Evolutionary conservation across 2,329 filamentous ascomycete genomes (phyloP).

Genomic region (Alternaria triticimaculans): DNA sequence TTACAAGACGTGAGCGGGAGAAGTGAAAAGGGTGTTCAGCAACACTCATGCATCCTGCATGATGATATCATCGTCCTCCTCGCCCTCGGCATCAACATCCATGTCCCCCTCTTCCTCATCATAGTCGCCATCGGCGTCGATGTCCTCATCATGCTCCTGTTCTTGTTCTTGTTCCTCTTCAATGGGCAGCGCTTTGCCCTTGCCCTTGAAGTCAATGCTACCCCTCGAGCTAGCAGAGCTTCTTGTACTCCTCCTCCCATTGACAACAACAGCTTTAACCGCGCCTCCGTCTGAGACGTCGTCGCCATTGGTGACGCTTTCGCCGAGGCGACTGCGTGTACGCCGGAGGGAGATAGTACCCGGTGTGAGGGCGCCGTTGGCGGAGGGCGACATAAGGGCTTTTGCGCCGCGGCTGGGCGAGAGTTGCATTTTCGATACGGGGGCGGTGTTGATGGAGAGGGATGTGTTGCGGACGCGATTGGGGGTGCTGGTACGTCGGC

Average conservation of each 20-base stretch:
- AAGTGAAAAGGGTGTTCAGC: background rate
- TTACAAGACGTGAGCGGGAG: background rate
- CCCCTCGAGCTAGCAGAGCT: slow-evolving; percentile 39
- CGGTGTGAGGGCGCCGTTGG: slow-evolving; percentile 43
- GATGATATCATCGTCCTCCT: slow-evolving; percentile 38
- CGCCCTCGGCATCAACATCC: slow-evolving; percentile 25
- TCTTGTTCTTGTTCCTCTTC: slow-evolving; percentile 44
- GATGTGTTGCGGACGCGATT: slow-evolving; percentile 34
- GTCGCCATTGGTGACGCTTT: slow-evolving; percentile 48
- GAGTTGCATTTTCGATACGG: slow-evolving; percentile 41
- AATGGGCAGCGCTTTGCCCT: slow-evolving; percentile 31
- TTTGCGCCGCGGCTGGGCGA: slow-evolving; percentile 39
- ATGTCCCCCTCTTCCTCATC: slow-evolving; percentile 15
- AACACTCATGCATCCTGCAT: slow-evolving; percentile 10
- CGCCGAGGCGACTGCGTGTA: slow-evolving; percentile 53
- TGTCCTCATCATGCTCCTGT: slow-evolving; percentile 37
- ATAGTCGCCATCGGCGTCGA: slow-evolving; percentile 25
- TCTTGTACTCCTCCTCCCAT: slow-evolving; percentile 39
- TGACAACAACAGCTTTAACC: slow-evolving; percentile 30
- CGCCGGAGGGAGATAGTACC: slow-evolving; percentile 41
- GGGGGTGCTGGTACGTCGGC: slow-evolving; percentile 46
- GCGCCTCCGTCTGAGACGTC: slow-evolving; percentile 41
- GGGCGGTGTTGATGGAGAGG: slow-evolving; percentile 39
- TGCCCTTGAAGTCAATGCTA: slow-evolving; percentile 36
- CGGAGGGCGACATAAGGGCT: slow-evolving; percentile 31